Evolutionary conservation across 805 yeast genomes (phyloP).

Genomic region (Candida ulmi): DNA sequence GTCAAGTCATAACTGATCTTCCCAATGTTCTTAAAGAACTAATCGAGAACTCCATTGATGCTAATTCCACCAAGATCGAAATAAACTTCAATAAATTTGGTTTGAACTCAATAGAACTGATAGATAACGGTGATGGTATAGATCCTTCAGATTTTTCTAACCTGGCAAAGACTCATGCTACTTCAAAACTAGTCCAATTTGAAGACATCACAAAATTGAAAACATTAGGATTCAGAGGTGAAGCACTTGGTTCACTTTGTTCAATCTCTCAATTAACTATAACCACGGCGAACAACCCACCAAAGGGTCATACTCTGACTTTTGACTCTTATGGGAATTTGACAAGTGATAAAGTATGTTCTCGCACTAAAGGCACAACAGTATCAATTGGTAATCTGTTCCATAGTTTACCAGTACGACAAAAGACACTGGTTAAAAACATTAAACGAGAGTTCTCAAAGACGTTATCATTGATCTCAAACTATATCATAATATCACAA

Average conservation of each 20-base stretch:
- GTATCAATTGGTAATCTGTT: constrained; percentile 58
- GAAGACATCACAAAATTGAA: constrained; percentile 45
- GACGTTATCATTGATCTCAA: constrained; percentile 54
- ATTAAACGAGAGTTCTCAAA: constrained; percentile 66
- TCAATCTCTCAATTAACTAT: constrained; percentile 45
- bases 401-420: constrained; percentile 71
- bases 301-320: constrained; percentile 51
- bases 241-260: constrained; percentile 70
- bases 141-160: constrained; percentile 41
- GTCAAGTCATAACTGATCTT: constrained; percentile 85
- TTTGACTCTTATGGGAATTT: constrained; percentile 55
- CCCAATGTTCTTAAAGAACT: constrained; percentile 78
- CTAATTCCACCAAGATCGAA: constrained; percentile 63
- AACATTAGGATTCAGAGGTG: constrained; percentile 77
- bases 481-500: constrained; percentile 58
- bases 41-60: constrained; percentile 84
- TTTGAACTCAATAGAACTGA: constrained; percentile 58
- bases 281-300: constrained; percentile 44
- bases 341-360: constrained; percentile 31
- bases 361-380: constrained; percentile 66
- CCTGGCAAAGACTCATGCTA: constrained; percentile 57
- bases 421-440: constrained; percentile 64
- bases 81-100: constrained; percentile 69
- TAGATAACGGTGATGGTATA: constrained; percentile 69
- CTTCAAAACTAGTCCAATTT: constrained; percentile 57